Base-by-base conservation (phyloP, 1,284 basidiomycete species). In the Ustilago trichophora region DNA sequence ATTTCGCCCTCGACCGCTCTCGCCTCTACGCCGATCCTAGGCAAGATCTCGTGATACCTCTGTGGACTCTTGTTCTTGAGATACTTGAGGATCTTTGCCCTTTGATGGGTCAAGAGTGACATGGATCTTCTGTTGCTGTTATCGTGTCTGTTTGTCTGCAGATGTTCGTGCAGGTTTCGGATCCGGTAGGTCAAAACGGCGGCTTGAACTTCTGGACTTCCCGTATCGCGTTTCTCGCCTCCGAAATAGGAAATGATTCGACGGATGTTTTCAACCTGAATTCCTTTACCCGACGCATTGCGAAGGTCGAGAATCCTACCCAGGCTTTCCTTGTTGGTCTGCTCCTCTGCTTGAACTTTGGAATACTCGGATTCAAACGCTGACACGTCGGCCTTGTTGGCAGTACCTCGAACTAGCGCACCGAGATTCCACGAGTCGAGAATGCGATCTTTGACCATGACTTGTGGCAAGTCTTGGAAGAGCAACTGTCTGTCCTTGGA, bases 1-100 rank as follows among this genome's bases (percentile, higher is more conserved):
- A 96, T 83, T 80, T 97, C 93, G 40, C 93, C 93, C 83, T 96
- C 93, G 6, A 97, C 91, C 21, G 89, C 88, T 66, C 86, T 85
- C 21, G 87, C 85, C 72, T 93, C 89, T 41, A 97, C 81, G 2
- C 90, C 94, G 25, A 95, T 84, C 55, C 89, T 87, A 31, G 86
- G 85, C 50, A 98, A 84, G 29, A 92, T 82, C 16, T 82, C 83
- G 58, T 91, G 88, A 78, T 95, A 97, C 52, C 91, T 87, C 59
- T 86, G 85, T 41, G 87, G 86, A 72, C 89, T 85, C 29, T 85
- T 83, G 27, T 85, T 82, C 80, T 89, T 90, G 53, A 94, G 84
- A 82, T 96, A 97, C 76, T 87, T 88, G 45, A 97, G 85, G 27
- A 94, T 83, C 73, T 89, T 91, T 8, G 91, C 91, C 46, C 94